Evolutionary conservation across 1,284 basidiomycete species (phyloP), one percentile per base, ranked within the genome.

Genomic region (Rhodotorula glutinis): DNA sequence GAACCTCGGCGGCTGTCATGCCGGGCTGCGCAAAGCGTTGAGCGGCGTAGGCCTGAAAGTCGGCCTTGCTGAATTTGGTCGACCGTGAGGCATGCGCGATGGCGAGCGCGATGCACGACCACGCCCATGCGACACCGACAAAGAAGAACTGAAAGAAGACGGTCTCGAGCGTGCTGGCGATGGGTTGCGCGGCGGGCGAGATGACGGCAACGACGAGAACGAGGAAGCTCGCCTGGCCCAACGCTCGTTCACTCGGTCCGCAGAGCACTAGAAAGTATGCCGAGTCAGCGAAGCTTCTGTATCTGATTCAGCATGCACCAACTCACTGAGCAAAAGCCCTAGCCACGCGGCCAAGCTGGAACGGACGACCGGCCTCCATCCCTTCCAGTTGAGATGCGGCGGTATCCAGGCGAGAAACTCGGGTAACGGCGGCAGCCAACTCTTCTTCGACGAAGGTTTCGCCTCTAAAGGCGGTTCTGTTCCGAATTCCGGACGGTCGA

Each of bases 311-410:
- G n/a, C n/a, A n/a, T n/a, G n/a, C n/a, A n/a, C n/a, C n/a, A n/a
- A n/a, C 62, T 40, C 44, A 64, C 66, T 58, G 23, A 73, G 59
- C 3, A 72, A 21, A 4, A 73, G 38, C 0, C 72, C 72, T 41
- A 67, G 67, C 72, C 72, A 73, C 8, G 65, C 66, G 29, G 70
- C 60, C 19, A 73, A 43, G 23, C 61, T 57, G 21, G 67, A 33
- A 1, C 72, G 46, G 4, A 70, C 3, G 25, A 66, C 68, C 7
- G 69, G 68, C n/a, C 68, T 49, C 21, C 56, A n/a, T 0, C 68
- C 65, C 41, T 72, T 72, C 71, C 71, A 72, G 52, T 67, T 72
- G 14, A 70, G 19, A 14, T 70, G 62, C n/a, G 68, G 63, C 27
- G 61, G 56, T 9, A 60, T 53, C 70, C 70, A 72, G 3, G 52